phyloP scores from a whole-genome alignment of 2,329 filamentous ascomycete species.

The Diaporthe citri region DNA sequence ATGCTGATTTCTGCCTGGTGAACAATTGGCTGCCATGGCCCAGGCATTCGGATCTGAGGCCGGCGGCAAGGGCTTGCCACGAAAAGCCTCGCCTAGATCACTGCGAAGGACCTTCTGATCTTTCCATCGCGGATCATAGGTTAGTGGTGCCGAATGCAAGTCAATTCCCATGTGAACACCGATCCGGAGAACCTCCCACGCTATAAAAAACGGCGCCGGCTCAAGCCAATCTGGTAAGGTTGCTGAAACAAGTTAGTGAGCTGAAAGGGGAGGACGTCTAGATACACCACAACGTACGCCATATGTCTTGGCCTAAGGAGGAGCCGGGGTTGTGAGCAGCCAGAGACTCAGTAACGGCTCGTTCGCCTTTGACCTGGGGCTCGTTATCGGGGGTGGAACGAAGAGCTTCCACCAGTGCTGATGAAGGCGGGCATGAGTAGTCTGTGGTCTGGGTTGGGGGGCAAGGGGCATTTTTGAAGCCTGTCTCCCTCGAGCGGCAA shows the following conservation, averaged over 20 bases:
- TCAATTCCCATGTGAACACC: conserved; percentile 60
- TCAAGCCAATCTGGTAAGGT: conserved; percentile 55
- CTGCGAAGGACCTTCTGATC: conserved; percentile 60
- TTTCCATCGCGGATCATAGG: conserved; percentile 56
- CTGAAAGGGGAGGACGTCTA: not conserved
- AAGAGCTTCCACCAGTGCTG: not conserved
- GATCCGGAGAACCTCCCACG: conserved; percentile 66
- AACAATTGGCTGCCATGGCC: not conserved
- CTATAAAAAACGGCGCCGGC: conserved; percentile 60
- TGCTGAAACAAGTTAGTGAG: conserved; percentile 46
- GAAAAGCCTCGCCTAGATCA: conserved; percentile 57
- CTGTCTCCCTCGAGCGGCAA: not conserved
- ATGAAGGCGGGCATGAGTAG: not conserved
- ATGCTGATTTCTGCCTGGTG: conserved; percentile 34
- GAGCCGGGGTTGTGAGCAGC: not conserved
- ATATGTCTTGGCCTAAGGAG: not conserved
- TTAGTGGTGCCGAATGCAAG: conserved; percentile 50
- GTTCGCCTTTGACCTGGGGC: not conserved
- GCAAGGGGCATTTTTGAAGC: not conserved
- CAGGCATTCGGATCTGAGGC: not conserved
- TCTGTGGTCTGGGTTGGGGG: not conserved
- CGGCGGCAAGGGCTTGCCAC: conserved; percentile 61
- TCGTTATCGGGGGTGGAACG: not conserved
- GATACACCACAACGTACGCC: not conserved
- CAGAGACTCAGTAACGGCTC: not conserved